These are phyloP conservation scores for Fusarium robinianum DNA, from an alignment of 2,329 filamentous ascomycete species.

Conservation along the genomic window DNA sequence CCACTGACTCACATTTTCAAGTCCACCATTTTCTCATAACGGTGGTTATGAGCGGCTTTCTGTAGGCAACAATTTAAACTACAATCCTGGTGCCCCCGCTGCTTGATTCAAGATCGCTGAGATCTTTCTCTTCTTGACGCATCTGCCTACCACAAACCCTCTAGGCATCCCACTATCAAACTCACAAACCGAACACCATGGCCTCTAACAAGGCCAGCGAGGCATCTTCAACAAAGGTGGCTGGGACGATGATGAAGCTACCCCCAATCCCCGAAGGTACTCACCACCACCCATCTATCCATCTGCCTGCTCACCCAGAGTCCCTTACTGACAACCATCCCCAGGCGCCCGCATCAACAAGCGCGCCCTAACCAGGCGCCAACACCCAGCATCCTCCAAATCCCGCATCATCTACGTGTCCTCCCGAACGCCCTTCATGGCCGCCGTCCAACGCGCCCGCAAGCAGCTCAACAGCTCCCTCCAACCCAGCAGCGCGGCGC, in stretches of 20 bases:
- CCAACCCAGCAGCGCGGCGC: conserved; percentile 49
- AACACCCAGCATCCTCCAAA: conserved; percentile 49
- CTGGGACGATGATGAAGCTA: conserved; percentile 41
- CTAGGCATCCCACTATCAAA: conserved; percentile 20
- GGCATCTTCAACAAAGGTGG: conserved; percentile 19
- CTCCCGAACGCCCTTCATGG: conserved; percentile 67
- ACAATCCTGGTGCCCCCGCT: no score
- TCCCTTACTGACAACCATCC: conserved; percentile 7
- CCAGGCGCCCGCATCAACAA: conserved; percentile 56
- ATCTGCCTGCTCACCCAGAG: conserved; percentile 1
- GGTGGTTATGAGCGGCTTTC: no score
- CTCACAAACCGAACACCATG: conserved; percentile 25
- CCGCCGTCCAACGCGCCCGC: conserved; percentile 66
- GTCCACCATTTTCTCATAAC: no score
- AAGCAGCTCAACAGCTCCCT: conserved; percentile 63
- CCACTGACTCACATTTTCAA: no score
- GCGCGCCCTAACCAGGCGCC: conserved; percentile 50
- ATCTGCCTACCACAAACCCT: conserved; percentile 14
- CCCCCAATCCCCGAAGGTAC: conserved; percentile 42
- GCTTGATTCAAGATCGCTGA: background rate
- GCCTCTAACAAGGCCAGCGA: conserved; percentile 21
- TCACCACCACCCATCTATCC: background rate
- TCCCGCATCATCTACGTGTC: conserved; percentile 66
- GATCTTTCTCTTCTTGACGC: conserved; percentile 2
- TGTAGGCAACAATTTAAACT: no score